These are phyloP conservation scores for Euphorbia lathyris DNA, from an alignment of 345 rosid genomes.

Conservation along the genomic window DNA sequence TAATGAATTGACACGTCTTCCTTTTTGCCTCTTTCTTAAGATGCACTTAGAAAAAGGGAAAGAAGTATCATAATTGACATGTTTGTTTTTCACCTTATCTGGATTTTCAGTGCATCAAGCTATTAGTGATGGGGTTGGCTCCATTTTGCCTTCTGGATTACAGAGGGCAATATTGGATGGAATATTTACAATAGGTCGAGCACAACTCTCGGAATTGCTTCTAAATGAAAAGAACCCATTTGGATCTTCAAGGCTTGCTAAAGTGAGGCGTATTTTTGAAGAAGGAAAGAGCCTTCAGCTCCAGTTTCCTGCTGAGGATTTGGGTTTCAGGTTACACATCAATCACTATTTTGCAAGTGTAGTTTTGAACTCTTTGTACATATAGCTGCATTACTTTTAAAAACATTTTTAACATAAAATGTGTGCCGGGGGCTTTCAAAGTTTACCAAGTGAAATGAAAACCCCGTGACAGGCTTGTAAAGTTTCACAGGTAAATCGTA, in stretches of 20 bases:
- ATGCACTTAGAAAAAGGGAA: neutral
- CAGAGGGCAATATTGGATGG: constrained; percentile 74
- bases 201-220: constrained; percentile 70
- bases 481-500: too few species aligned
- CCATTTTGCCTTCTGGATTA: constrained; percentile 65
- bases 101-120: constrained; percentile 59
- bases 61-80: constrained; percentile 1
- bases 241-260: constrained; percentile 69
- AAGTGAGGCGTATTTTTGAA: constrained; percentile 62
- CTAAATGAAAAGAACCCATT: constrained; percentile 75
- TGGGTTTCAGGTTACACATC: constrained; percentile 68
- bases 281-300: constrained; percentile 95
- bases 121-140: constrained; percentile 47
- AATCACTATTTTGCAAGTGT: constrained; percentile 3
- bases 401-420: neutral
- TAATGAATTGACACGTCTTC: neutral
- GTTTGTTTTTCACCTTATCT: constrained; percentile 12
- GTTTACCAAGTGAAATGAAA: too few species aligned
- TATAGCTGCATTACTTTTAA: constrained; percentile 5
- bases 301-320: constrained; percentile 99
- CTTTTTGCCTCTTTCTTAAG: neutral
- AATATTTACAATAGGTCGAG: constrained; percentile 78
- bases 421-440: neutral
- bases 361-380: neutral
- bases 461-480: too few species aligned